Conservation (phyloP, 148 eudicot species). For the Silene conica region DNA sequence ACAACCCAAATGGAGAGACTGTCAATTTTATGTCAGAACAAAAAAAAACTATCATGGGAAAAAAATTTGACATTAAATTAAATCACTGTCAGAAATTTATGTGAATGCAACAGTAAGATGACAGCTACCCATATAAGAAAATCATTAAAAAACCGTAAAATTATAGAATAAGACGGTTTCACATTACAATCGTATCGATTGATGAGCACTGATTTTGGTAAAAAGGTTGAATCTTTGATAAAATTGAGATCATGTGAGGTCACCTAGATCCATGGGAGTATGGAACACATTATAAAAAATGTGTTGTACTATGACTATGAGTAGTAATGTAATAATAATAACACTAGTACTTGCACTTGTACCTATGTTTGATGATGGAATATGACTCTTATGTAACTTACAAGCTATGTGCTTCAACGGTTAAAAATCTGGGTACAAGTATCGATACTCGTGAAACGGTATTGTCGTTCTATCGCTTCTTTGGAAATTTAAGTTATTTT, state of each 20-base stretch:
- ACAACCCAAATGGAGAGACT: constrained; percentile 11
- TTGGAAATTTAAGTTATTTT: too few species aligned
- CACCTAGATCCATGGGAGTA: constrained; percentile 16
- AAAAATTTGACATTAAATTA: not conserved
- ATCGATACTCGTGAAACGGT: too few species aligned
- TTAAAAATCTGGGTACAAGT: constrained; percentile 15
- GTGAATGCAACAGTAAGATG: constrained; percentile 28
- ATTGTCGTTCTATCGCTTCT: too few species aligned
- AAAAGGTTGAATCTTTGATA: constrained; percentile 4
- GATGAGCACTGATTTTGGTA: constrained; percentile 14
- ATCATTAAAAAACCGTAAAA: constrained; percentile 15
- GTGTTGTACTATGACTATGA: not conserved
- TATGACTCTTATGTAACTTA: not conserved
- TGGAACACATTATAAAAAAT: constrained; percentile 1
- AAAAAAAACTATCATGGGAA: constrained; percentile 9
- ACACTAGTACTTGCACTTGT: constrained; percentile 11
- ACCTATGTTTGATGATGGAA: not conserved
- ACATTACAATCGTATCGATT: not conserved
- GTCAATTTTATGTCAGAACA: not conserved
- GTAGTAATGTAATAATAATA: not conserved
- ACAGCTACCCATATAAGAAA: constrained; percentile 26
- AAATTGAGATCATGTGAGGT: constrained; percentile 10
- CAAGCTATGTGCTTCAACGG: constrained; percentile 18
- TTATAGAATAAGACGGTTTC: too few species aligned
- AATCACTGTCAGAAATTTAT: constrained; percentile 1